These are phyloP conservation scores for Babesia bigemina DNA, from an alignment of 169 alveolate species.

Conservation along the genomic window DNA sequence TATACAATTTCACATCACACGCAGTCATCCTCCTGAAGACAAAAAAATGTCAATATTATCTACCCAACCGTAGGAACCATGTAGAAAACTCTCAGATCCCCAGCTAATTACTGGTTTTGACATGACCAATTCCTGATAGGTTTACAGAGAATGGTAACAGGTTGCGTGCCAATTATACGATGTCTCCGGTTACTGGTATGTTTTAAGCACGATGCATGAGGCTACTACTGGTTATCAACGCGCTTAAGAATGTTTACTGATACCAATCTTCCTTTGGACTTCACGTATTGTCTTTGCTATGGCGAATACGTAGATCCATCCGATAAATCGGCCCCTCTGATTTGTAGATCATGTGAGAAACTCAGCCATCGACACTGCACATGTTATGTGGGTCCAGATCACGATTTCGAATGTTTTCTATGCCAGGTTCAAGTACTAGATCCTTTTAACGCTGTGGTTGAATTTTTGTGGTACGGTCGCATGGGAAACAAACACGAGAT, in stretches of 20 bases:
- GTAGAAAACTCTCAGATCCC: too few species aligned
- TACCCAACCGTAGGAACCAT: too few species aligned
- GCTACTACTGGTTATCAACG: not conserved
- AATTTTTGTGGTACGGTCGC: constrained; percentile 73
- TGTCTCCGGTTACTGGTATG: too few species aligned
- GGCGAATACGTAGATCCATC: constrained; percentile 22
- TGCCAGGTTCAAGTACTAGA: constrained; percentile 74
- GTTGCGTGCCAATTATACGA: too few species aligned
- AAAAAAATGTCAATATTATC: too few species aligned
- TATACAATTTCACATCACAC: too few species aligned
- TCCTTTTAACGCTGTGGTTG: constrained; percentile 75
- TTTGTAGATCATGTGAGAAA: constrained; percentile 48
- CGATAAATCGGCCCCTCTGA: constrained; percentile 5
- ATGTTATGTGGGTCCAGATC: constrained; percentile 41
- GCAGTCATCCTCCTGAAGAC: too few species aligned
- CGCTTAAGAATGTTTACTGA: too few species aligned
- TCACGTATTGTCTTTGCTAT: constrained; percentile 44
- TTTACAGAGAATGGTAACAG: too few species aligned
- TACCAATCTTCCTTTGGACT: not conserved
- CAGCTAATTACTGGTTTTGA: too few species aligned
- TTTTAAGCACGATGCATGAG: not conserved
- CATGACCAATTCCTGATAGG: too few species aligned
- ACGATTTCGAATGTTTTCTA: constrained; percentile 72
- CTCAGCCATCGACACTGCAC: constrained; percentile 56
- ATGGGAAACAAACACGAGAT: constrained; percentile 56